Percentiles rank a stretch among this genome's conserved stretches.
These are phyloP conservation scores for Lathyrus oleraceus DNA, from an alignment of 306 rosid genomes.

Conservation along the genomic window DNA sequence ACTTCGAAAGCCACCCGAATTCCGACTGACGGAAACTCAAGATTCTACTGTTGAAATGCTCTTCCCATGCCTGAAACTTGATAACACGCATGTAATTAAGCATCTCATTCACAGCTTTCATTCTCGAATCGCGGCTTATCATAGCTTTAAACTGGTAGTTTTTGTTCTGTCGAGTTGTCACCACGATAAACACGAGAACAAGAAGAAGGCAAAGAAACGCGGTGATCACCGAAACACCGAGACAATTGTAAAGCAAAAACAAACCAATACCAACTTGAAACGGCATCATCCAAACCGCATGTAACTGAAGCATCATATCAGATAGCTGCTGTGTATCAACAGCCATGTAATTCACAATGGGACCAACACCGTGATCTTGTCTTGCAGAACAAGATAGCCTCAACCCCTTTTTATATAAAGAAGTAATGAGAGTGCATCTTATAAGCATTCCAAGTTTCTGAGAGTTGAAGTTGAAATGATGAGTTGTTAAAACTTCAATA, in stretches of 20 bases:
- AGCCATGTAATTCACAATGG: constrained; percentile 95
- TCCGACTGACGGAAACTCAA: constrained; percentile 58
- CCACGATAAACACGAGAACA: constrained; percentile 49
- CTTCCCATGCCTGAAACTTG: constrained; percentile 98
- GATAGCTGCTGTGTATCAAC: constrained; percentile 90
- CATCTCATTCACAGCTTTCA: constrained; percentile 97
- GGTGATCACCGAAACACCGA: constrained; percentile 61
- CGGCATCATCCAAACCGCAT: constrained; percentile 89
- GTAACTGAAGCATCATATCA: constrained; percentile 90
- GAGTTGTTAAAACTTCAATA: constrained; percentile 69
- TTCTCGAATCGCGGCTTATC: constrained; percentile 84
- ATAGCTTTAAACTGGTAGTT: constrained; percentile 61
- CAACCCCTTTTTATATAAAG: constrained; percentile 83
- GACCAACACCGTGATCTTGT: constrained; percentile 89
- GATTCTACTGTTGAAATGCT: constrained; percentile 76
- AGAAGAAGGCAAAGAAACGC: constrained; percentile 53
- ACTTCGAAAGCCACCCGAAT: constrained; percentile 81
- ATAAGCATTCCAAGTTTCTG: constrained; percentile 95
- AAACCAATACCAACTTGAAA: constrained; percentile 69
- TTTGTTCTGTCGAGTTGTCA: constrained; percentile 54
- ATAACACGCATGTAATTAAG: constrained; percentile 94
- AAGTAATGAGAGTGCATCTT: constrained; percentile 73
- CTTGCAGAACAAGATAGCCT: constrained; percentile 75
- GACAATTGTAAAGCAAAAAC: constrained; percentile 57
- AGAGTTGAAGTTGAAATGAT: constrained; percentile 86